A percentile compares a stretch with the other conserved stretches of the same genome.
phyloP scores from a whole-genome alignment of 192 early-diverging fungal species.

The Coemansia furcata region DNA sequence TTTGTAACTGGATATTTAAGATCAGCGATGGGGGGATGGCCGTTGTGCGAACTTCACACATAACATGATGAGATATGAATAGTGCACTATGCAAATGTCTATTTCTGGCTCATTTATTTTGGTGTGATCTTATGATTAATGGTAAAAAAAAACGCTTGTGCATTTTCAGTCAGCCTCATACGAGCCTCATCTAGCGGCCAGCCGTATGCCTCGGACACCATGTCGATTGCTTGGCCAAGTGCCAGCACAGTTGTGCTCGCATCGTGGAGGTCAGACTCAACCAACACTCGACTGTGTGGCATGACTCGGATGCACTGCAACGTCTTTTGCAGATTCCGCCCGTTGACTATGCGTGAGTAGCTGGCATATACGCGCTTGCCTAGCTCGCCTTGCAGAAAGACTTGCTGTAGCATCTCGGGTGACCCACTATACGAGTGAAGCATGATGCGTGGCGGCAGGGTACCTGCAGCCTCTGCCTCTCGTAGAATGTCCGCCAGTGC shows the following conservation, averaged over 20 bases:
- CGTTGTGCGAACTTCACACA: background rate
- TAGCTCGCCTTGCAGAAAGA: conserved; percentile 31
- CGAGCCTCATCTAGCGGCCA: conserved; percentile 24
- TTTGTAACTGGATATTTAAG: background rate
- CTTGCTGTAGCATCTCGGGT: conserved; percentile 60
- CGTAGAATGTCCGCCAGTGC: conserved; percentile 48
- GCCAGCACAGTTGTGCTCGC: conserved; percentile 15
- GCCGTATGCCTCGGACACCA: conserved; percentile 38
- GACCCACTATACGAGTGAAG: conserved; percentile 87
- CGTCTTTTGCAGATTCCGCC: conserved; percentile 46
- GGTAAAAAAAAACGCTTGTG: conserved; percentile 21
- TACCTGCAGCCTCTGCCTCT: conserved; percentile 15
- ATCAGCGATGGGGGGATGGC: too few relatives aligned
- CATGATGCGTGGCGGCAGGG: conserved; percentile 69
- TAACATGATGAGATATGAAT: background rate
- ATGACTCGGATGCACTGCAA: conserved; percentile 64
- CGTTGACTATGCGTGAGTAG: conserved; percentile 78
- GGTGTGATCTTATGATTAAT: background rate
- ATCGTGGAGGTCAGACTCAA: conserved; percentile 78
- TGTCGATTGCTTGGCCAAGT: conserved; percentile 14
- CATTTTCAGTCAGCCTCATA: conserved; percentile 20
- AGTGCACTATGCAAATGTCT: background rate
- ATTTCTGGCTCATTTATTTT: background rate
- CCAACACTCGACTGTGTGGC: conserved; percentile 73
- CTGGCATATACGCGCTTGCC: conserved; percentile 67